A percentile compares a stretch with the other conserved stretches of the same genome.
Conservation (phyloP, 1,284 basidiomycete genomes). For the Melampsora americana region DNA sequence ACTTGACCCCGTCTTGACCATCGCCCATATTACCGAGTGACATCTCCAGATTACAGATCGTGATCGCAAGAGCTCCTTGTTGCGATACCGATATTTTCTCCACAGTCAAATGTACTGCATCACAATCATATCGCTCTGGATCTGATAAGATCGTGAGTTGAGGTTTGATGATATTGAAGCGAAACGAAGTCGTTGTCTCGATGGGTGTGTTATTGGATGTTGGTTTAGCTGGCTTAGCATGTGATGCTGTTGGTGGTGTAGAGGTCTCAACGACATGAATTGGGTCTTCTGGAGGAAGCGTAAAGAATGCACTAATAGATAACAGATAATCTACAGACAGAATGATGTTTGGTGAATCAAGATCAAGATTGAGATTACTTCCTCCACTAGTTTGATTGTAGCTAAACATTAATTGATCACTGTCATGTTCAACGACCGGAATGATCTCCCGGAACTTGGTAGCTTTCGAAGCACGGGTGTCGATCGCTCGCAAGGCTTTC, state of each 20-base stretch:
- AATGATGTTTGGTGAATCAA: slow-evolving; percentile 90
- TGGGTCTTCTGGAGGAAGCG: slow-evolving; percentile 61
- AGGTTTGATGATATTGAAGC: slow-evolving; percentile 37
- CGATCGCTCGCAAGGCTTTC: slow-evolving; percentile 85
- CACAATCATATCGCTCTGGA: slow-evolving; percentile 39
- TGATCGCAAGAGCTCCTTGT: slow-evolving; percentile 23
- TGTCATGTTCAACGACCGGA: slow-evolving; percentile 79
- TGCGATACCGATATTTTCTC: slow-evolving; percentile 42
- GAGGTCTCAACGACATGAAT: slow-evolving; percentile 32
- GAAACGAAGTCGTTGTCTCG: slow-evolving; percentile 21
- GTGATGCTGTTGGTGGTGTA: background rate
- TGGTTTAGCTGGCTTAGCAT: slow-evolving; percentile 17
- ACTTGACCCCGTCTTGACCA: slow-evolving; percentile 30
- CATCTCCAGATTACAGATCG: slow-evolving; percentile 38
- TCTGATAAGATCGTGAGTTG: slow-evolving; percentile 41
- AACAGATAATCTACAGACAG: slow-evolving; percentile 92
- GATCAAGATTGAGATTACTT: slow-evolving; percentile 74
- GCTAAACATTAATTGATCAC: slow-evolving; percentile 91
- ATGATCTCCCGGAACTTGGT: slow-evolving; percentile 93
- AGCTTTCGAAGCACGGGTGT: slow-evolving; percentile 70
- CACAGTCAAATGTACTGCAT: slow-evolving; percentile 40
- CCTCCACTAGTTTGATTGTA: slow-evolving; percentile 69
- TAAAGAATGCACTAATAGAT: slow-evolving; percentile 79
- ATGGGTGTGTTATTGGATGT: background rate
- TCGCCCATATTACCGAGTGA: slow-evolving; percentile 42